These are phyloP conservation scores for Crithidia expoeki DNA, from an alignment of 208 protist genomes.

Conservation along the genomic window DNA sequence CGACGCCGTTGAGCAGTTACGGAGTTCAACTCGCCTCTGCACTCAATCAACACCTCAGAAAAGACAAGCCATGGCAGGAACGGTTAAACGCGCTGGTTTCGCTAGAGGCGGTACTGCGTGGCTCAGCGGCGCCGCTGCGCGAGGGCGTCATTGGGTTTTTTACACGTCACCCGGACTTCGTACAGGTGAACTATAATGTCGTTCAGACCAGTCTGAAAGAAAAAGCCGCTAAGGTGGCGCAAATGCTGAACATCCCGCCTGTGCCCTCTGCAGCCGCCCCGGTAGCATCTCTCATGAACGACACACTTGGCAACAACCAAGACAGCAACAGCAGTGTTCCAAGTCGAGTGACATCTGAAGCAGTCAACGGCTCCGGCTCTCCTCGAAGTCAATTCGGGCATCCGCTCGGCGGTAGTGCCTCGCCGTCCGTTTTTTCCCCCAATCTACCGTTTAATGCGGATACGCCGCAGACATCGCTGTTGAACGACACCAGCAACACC, in stretches of 20 bases:
- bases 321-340: not conserved
- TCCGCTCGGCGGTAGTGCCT: not conserved
- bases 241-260: constrained; percentile 31
- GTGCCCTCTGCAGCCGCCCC: not conserved
- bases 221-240: constrained; percentile 40
- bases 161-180: constrained; percentile 8
- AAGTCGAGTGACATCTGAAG: not conserved
- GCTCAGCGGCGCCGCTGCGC: not conserved
- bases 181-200: constrained; percentile 44
- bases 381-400: constrained; percentile 6
- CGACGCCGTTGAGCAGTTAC: not conserved
- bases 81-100: constrained; percentile 55
- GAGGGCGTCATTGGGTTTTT: not conserved
- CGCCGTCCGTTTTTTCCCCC: not conserved
- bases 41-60: constrained; percentile 32
- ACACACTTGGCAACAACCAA: not conserved
- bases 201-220: constrained; percentile 58
- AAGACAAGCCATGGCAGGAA: constrained; percentile 49
- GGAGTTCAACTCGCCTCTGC: constrained; percentile 29
- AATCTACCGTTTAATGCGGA: not conserved
- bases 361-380: not conserved
- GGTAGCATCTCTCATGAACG: not conserved
- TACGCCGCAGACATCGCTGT: not conserved
- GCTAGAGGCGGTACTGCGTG: constrained; percentile 49
- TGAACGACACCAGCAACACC: not conserved